Conservation (phyloP, 1,139 yeast species). For the Kodamaea suecica region DNA sequence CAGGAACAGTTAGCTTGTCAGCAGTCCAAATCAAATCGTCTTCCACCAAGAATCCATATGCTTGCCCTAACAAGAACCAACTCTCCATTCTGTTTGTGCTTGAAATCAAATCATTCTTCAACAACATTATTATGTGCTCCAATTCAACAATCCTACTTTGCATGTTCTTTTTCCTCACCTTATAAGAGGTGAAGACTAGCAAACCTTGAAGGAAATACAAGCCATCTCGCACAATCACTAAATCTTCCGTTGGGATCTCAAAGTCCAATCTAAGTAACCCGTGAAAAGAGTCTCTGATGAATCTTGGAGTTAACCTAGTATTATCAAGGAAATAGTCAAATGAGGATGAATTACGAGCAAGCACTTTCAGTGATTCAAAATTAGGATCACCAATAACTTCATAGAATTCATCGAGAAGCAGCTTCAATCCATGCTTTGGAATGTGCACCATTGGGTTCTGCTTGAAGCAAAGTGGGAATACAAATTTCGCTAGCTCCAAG, state of each 20-base stretch:
- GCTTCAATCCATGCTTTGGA: constrained; percentile 68
- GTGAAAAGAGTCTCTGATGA: constrained; percentile 54
- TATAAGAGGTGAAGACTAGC: constrained; percentile 61
- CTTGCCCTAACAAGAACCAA: constrained; percentile 83
- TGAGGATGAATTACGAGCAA: constrained; percentile 41
- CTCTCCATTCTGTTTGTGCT: constrained; percentile 72
- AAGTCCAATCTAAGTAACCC: constrained; percentile 51
- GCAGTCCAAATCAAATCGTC: constrained; percentile 91
- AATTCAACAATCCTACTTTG: constrained; percentile 81
- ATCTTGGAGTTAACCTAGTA: constrained; percentile 43
- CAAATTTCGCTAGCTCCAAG: constrained; percentile 52
- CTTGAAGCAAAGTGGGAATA: constrained; percentile 60
- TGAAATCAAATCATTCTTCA: constrained; percentile 64
- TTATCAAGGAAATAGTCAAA: constrained; percentile 53
- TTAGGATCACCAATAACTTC: constrained; percentile 73
- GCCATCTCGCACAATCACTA: constrained; percentile 41
- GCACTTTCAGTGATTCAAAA: constrained; percentile 28
- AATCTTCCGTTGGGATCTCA: constrained; percentile 10
- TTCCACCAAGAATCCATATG: constrained; percentile 76
- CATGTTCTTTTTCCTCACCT: constrained; percentile 65
- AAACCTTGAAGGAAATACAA: constrained; percentile 73
- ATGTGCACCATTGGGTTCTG: constrained; percentile 56
- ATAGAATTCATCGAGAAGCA: constrained; percentile 66
- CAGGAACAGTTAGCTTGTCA: constrained; percentile 68
- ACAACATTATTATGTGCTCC: constrained; percentile 65